Evolutionary conservation across 805 yeast genomes (phyloP).

Genomic region (Pichia scutulata): DNA sequence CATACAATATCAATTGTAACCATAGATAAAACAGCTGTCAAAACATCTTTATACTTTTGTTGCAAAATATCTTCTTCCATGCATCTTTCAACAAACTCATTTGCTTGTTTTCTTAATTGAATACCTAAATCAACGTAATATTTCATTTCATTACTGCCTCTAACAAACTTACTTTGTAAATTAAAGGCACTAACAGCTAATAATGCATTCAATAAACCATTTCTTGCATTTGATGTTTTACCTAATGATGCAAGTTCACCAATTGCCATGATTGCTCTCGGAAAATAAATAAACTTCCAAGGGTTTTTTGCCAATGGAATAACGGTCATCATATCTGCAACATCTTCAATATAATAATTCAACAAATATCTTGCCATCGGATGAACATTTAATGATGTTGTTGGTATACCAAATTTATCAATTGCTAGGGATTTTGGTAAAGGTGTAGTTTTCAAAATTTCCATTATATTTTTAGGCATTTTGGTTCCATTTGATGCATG

Average conservation of each 20-base stretch:
- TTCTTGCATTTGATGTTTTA: conserved; percentile 63
- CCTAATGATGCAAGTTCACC: conserved; percentile 77
- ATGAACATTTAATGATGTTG: conserved; percentile 53
- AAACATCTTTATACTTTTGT: conserved; percentile 75
- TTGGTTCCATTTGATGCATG: conserved; percentile 30
- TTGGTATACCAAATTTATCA: conserved; percentile 41
- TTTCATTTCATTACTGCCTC: conserved; percentile 60
- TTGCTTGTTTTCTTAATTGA: conserved; percentile 67
- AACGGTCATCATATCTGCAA: conserved; percentile 68
- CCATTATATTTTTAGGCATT: conserved; percentile 52
- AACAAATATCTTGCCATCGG: conserved; percentile 68
- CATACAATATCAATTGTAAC: conserved; percentile 81
- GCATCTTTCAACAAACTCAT: conserved; percentile 55
- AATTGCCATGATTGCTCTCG: conserved; percentile 71
- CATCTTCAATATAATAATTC: conserved; percentile 64
- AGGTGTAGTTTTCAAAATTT: conserved; percentile 36
- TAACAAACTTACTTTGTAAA: conserved; percentile 61
- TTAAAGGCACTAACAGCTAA: conserved; percentile 79
- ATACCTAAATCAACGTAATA: conserved; percentile 68
- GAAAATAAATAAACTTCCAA: conserved; percentile 82
- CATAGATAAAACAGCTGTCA: conserved; percentile 80
- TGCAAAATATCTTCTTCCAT: conserved; percentile 40
- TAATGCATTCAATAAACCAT: conserved; percentile 69
- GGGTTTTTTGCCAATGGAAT: conserved; percentile 68
- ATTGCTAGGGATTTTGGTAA: conserved; percentile 37